Conservation (phyloP, 345 rosid genomes). For the Syzygium aqueum region DNA sequence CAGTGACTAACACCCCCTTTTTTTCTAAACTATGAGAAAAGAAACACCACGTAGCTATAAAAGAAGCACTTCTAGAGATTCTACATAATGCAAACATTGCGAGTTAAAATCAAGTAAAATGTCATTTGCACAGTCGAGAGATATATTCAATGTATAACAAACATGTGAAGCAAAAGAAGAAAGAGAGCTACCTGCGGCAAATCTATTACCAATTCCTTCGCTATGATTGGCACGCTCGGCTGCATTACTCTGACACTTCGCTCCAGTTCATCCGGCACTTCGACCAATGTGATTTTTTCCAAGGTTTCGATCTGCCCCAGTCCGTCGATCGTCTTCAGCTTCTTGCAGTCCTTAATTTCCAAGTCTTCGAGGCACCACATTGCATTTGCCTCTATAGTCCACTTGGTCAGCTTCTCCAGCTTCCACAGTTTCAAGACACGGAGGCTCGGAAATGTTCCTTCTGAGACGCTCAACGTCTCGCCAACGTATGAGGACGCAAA, state of each 20-base stretch:
- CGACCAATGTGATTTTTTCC: not conserved
- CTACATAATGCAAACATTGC: too few species aligned
- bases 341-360: slow-evolving; percentile 21
- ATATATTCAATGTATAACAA: too few species aligned
- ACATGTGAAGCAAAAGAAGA: too few species aligned
- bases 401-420: slow-evolving; percentile 3
- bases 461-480: not conserved
- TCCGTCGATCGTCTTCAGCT: not conserved
- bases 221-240: accelerated
- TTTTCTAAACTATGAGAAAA: too few species aligned
- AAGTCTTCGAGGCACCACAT: slow-evolving; percentile 11
- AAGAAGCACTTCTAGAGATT: too few species aligned
- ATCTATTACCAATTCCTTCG: too few species aligned
- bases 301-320: not conserved
- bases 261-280: not conserved
- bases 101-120: too few species aligned
- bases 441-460: slow-evolving; percentile 7
- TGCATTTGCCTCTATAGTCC: slow-evolving; percentile 2
- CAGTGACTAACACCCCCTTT: too few species aligned
- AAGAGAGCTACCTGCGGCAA: too few species aligned
- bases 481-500: slow-evolving; percentile 7
- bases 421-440: slow-evolving; percentile 20
- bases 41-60: too few species aligned
- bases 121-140: too few species aligned
- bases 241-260: accelerated